phyloP scores from a whole-genome alignment of 306 rosid species.

The Oemleria cerasiformis region DNA sequence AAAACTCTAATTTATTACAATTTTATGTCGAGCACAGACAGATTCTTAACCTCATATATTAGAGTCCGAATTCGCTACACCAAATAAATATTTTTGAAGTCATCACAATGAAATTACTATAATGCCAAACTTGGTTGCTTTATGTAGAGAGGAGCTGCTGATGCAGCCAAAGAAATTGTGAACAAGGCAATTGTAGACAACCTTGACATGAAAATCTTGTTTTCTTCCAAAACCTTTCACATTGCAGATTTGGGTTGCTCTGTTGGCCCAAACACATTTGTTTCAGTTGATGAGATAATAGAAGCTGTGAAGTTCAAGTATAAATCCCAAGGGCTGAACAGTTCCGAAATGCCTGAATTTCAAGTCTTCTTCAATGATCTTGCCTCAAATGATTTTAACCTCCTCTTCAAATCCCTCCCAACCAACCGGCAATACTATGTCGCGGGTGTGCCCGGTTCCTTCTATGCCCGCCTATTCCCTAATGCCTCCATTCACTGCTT shows the following conservation, averaged over 20 bases:
- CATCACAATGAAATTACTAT: no score
- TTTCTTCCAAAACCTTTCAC: conserved; percentile 2
- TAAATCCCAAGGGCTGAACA: neutral
- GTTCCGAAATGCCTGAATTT: neutral
- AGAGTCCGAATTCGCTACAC: no score
- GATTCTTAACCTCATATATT: no score
- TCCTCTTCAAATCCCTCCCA: conserved; percentile 1
- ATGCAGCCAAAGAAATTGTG: neutral
- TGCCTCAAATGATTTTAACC: neutral
- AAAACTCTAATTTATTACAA: no score
- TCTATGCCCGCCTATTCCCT: conserved; percentile 2
- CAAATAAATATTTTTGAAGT: no score
- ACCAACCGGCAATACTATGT: neutral
- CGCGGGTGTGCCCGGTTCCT: conserved; percentile 7
- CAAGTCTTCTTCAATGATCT: neutral
- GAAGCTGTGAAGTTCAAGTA: neutral
- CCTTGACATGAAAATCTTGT: neutral
- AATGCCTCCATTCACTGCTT: neutral
- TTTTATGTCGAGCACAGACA: no score
- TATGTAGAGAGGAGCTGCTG: neutral
- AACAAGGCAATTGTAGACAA: conserved; percentile 3
- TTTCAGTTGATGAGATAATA: neutral
- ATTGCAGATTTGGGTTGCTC: conserved; percentile 10
- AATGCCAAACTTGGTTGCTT: neutral
- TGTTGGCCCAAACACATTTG: neutral